Conservation (phyloP, 345 rosid genomes). For the Clausena lansium region DNA sequence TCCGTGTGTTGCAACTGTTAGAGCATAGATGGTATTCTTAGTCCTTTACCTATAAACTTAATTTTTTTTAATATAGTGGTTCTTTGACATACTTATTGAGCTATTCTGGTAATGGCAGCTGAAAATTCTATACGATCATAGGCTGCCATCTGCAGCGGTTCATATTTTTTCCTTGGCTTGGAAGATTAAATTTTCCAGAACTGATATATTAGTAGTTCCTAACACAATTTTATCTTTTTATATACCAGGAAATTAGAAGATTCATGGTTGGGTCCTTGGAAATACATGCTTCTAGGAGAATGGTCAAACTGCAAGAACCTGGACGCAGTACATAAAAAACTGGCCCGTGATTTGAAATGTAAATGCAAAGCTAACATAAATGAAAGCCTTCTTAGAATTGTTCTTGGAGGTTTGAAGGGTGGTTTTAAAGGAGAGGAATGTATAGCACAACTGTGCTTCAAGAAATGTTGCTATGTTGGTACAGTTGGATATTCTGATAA, state of each 20-base stretch:
- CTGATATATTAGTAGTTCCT: constrained; percentile 7
- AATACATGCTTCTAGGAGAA: constrained; percentile 66
- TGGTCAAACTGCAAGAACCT: constrained; percentile 39
- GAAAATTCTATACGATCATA: neutral
- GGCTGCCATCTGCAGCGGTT: neutral
- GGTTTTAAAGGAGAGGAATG: constrained; percentile 44
- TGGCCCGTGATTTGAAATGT: constrained; percentile 56
- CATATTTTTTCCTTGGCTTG: neutral
- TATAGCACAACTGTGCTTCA: constrained; percentile 38
- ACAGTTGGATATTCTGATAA: constrained; percentile 36
- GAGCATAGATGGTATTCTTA: neutral
- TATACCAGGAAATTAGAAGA: constrained; percentile 71
- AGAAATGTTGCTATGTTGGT: constrained; percentile 63
- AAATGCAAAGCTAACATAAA: constrained; percentile 70
- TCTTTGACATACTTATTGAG: neutral
- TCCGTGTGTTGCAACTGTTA: neutral
- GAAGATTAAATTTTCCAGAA: neutral
- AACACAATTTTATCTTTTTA: constrained; percentile 14
- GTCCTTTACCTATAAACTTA: neutral
- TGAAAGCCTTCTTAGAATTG: constrained; percentile 53
- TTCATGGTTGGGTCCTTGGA: constrained; percentile 90
- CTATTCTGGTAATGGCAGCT: constrained; percentile 3
- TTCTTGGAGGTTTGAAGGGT: constrained; percentile 52
- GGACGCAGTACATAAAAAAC: constrained; percentile 46
- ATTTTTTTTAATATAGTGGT: neutral